Percentiles rank a stretch among this genome's conserved stretches.
Evolutionary conservation across 495 filamentous ascomycete genomes (phyloP).

Genomic region (Talaromyces nanjingensis): DNA sequence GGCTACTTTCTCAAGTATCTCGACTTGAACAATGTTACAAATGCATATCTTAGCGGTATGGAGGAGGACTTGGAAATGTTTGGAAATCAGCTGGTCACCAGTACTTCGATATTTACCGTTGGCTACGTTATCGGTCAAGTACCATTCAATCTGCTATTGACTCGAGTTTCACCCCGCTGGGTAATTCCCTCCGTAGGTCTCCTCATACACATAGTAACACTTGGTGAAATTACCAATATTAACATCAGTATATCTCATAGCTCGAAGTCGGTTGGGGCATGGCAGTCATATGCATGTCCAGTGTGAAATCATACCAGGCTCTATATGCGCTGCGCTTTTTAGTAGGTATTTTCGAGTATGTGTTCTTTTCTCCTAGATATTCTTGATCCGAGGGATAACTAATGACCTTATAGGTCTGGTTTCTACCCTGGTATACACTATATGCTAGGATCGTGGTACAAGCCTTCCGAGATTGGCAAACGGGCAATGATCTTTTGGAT

Average conservation of each 20-base stretch:
- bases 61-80: slow-evolving; percentile 41
- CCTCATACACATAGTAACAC: not conserved
- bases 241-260: slow-evolving; percentile 29
- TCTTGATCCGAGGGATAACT: not conserved
- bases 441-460: slow-evolving; percentile 34
- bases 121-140: slow-evolving; percentile 53
- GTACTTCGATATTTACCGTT: slow-evolving; percentile 46
- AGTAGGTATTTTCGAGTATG: slow-evolving; percentile 33
- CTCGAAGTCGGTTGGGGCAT: slow-evolving; percentile 44
- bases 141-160: slow-evolving; percentile 47
- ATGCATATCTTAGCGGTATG: slow-evolving; percentile 36
- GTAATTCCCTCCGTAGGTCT: slow-evolving; percentile 16
- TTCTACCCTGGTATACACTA: slow-evolving; percentile 32
- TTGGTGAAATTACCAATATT: slow-evolving; percentile 22
- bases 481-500: slow-evolving; percentile 49
- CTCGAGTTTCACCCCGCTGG: slow-evolving; percentile 36
- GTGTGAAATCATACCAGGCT: slow-evolving; percentile 30
- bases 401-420: slow-evolving; percentile 17
- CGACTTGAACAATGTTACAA: slow-evolving; percentile 45
- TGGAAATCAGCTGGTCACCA: slow-evolving; percentile 30
- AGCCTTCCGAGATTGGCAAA: slow-evolving; percentile 43
- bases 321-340: slow-evolving; percentile 49
- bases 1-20: slow-evolving; percentile 48
- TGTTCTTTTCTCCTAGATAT: not conserved
- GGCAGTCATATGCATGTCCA: slow-evolving; percentile 34